Evolutionary conservation across 1,139 yeast genomes (phyloP), one percentile per base, ranked within the genome.

Genomic region (Candida anutae): DNA sequence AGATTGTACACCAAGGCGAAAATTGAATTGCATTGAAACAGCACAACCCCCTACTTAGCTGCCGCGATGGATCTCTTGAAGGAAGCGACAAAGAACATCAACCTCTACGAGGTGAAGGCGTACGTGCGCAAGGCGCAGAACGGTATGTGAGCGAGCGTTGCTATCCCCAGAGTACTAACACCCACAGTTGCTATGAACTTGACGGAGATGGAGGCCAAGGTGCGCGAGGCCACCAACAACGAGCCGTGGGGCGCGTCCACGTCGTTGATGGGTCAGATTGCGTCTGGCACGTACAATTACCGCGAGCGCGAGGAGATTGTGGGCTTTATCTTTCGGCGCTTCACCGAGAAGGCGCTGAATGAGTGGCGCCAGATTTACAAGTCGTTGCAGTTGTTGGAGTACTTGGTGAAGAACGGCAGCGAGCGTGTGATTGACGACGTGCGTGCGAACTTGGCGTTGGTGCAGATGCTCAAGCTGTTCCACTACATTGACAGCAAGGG

Each of bases 191-290:
- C 94, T 41, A 75, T 87, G 70, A 90, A 88, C 58, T 78, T 84
- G 55, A 84, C 95, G 9, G 96, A 85, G 40, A 87, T 84, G 80
- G 98, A 90, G 58, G 81, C 95, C 26, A 87, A 83, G 55, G 98
- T 87, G 13, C 77, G 98, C 38, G 97, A 90, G 55, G 97, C 97
- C 26, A 90, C 98, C 32, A 90, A 90, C 53, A 90, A 90, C 52
- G 99, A 90, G 55, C 98, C 98, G 2, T 90, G 99, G 99, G 98
- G 98, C n/a, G 94, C 96, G 3, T 77, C 94, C 2, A 73, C 93
- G 4, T 74, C 95, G 2, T 61, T 83, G 49, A 90, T 93, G 97
- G 82, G 80, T 37, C 93, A 87, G 50, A 90, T 93, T 44, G 93
- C 98, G 5, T 82, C 87, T 19, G 97, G 95, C 2, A 90, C 98